These are phyloP conservation scores for Yamadazyma nakazawae DNA, from an alignment of 805 yeast species.

Conservation along the genomic window DNA sequence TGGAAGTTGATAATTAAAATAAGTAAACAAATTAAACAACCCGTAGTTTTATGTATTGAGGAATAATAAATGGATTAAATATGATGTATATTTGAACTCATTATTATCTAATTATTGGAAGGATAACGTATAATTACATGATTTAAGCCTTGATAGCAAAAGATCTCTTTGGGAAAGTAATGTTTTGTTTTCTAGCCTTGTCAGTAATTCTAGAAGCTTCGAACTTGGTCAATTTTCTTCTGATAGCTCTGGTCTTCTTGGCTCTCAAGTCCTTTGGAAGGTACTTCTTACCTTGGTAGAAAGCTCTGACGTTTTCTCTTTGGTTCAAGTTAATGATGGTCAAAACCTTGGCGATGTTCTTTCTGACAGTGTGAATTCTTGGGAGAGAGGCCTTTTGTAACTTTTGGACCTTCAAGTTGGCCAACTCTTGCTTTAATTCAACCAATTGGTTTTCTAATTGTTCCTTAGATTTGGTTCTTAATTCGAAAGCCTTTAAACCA, in stretches of 20 bases:
- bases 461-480: constrained; percentile 95
- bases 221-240: constrained; percentile 89
- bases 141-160: constrained; percentile 96
- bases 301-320: constrained; percentile 91
- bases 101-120: constrained; percentile 7
- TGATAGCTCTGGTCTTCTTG: constrained; percentile 99
- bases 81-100: constrained; percentile 7
- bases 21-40: background rate
- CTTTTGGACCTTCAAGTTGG: constrained; percentile 94
- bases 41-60: constrained; percentile 1
- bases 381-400: constrained; percentile 89
- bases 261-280: constrained; percentile 98
- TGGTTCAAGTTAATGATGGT: constrained; percentile 96
- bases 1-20: constrained; percentile 4
- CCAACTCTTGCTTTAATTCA: constrained; percentile 95
- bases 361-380: constrained; percentile 95
- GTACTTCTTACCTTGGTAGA: constrained; percentile 93
- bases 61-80: constrained; percentile 5
- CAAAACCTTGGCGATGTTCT: constrained; percentile 97
- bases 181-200: constrained; percentile 86
- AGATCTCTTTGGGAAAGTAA: constrained; percentile 98
- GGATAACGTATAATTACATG: constrained; percentile 10
- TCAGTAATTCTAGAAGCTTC: constrained; percentile 81
- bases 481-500: constrained; percentile 92
- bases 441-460: constrained; percentile 92